Evolutionary conservation across 768 basidiomycete species (phyloP), one percentile per base, ranked within the genome.

Genomic region (Mycena rosella): DNA sequence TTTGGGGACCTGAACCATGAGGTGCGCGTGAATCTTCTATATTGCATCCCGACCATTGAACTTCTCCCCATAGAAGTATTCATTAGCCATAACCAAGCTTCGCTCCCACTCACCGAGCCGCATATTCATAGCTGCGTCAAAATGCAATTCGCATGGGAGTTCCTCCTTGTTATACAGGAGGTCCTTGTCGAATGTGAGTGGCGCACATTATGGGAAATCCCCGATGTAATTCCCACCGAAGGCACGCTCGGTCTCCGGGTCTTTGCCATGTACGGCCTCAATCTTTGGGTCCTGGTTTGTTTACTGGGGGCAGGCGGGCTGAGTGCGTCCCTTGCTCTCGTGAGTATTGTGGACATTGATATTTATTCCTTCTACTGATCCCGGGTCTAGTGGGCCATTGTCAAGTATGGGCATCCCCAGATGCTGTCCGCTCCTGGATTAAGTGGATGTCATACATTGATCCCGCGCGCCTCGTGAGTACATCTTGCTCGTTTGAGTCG

Each of bases 261-360:
- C 24, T 67, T 67, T 32, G 65, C 65, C 6, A 60, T 67, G 58
- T 67, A 67, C 14, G 65, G 59, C 7, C 65, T 67, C 32, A 67
- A 67, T 47, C 36, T 55, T 9, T 60, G 52, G 58, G 49, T 67
- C n/a, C 45, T 65, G 20, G 13, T 20, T 13, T 67, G 44, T 26
- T 26, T 67, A 15, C 26, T 61, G 34, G 17, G 14, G 1, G 44
- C 45, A 10, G 59, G 59, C 1, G 60, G 59, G 8, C 24, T 61
- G 13, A 38, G 30, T 18, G 65, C 52, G 5, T 59, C 65, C n/a
- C 59, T 67, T 40, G 65, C 65, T 18, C 20, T 61, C 30, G 65
- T 20, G 36, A 36, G 58, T 47, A 15, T 44, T 13, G 9, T 9
- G n/a, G 4, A 60, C 24, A 26, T 22, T 60, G 7, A 1, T 2